Conservation (phyloP, 257 asterid genomes). For the Salvia rosmarinus region DNA sequence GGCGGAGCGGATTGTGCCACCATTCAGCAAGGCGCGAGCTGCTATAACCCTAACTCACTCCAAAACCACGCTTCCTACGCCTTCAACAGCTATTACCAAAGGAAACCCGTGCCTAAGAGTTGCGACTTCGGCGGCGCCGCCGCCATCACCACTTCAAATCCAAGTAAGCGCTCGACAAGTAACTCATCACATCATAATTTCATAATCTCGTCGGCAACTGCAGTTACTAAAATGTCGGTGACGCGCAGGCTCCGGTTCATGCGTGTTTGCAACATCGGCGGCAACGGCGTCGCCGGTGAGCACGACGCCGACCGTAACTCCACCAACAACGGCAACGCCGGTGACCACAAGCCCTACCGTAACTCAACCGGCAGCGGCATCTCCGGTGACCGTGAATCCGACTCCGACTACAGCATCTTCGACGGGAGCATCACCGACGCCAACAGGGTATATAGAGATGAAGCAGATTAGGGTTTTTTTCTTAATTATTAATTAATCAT, state of each 20-base stretch:
- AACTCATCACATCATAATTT: too few species aligned
- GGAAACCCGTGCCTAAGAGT: constrained; percentile 62
- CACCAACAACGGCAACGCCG: constrained; percentile 46
- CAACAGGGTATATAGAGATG: constrained; percentile 46
- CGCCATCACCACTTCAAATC: constrained; percentile 57
- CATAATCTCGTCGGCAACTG: too few species aligned
- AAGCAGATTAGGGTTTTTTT: background rate
- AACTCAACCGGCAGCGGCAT: constrained; percentile 4
- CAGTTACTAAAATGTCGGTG: background rate
- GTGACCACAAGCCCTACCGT: background rate
- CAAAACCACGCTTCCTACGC: constrained; percentile 88
- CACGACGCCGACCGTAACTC: constrained; percentile 1
- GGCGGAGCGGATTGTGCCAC: constrained; percentile 80
- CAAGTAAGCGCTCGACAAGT: constrained; percentile 57
- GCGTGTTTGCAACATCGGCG: constrained; percentile 56
- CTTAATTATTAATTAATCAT: background rate
- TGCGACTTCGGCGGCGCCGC: constrained; percentile 91
- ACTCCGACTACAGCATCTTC: constrained; percentile 59
- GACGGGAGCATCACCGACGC: constrained; percentile 49
- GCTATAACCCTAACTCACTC: constrained; percentile 70
- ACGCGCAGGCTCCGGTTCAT: constrained; percentile 66
- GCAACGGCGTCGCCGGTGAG: constrained; percentile 15
- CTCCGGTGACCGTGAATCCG: constrained; percentile 27
- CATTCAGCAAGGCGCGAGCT: constrained; percentile 70
- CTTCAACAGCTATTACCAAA: constrained; percentile 80